Conservation (phyloP, 768 basidiomycete genomes). For the Tylopilus balloui region DNA sequence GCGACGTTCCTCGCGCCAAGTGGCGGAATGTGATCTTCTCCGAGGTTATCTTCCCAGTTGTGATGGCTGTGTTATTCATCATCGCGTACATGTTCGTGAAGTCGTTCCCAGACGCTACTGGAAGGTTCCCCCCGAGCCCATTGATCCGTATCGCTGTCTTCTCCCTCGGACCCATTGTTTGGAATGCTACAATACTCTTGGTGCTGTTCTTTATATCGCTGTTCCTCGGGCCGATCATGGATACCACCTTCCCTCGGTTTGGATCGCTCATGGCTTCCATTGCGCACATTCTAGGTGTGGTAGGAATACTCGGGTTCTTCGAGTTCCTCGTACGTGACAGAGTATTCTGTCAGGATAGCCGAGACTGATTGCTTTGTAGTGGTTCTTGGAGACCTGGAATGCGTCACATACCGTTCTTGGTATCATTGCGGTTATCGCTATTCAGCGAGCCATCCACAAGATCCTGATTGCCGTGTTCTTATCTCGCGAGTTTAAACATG, state of each 20-base stretch:
- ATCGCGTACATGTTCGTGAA: slow-evolving; percentile 92
- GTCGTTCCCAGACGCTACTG: slow-evolving; percentile 66
- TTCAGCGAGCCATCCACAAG: slow-evolving; percentile 93
- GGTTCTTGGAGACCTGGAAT: slow-evolving; percentile 94
- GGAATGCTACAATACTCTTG: slow-evolving; percentile 86
- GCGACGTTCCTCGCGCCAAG: slow-evolving; percentile 88
- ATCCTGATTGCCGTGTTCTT: slow-evolving; percentile 90
- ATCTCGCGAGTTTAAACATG: slow-evolving; percentile 98
- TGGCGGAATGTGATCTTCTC: slow-evolving; percentile 89
- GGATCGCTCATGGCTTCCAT: slow-evolving; percentile 90
- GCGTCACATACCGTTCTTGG: slow-evolving; percentile 91
- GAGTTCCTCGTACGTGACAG: slow-evolving; percentile 78
- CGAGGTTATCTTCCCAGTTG: slow-evolving; percentile 80
- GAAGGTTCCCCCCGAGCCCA: slow-evolving; percentile 69
- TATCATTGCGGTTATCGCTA: slow-evolving; percentile 83
- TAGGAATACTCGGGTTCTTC: slow-evolving; percentile 92
- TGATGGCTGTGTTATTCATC: slow-evolving; percentile 82
- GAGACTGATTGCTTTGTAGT: slow-evolving; percentile 44
- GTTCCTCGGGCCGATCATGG: slow-evolving; percentile 89
- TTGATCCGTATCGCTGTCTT: slow-evolving; percentile 92
- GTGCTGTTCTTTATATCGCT: slow-evolving; percentile 87
- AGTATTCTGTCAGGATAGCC: neutral
- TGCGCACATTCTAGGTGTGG: slow-evolving; percentile 74
- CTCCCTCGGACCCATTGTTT: slow-evolving; percentile 90
- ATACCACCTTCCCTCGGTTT: slow-evolving; percentile 80